phyloP scores from a whole-genome alignment of 768 basidiomycete species.

The Kwoniella mangroviensis region DNA sequence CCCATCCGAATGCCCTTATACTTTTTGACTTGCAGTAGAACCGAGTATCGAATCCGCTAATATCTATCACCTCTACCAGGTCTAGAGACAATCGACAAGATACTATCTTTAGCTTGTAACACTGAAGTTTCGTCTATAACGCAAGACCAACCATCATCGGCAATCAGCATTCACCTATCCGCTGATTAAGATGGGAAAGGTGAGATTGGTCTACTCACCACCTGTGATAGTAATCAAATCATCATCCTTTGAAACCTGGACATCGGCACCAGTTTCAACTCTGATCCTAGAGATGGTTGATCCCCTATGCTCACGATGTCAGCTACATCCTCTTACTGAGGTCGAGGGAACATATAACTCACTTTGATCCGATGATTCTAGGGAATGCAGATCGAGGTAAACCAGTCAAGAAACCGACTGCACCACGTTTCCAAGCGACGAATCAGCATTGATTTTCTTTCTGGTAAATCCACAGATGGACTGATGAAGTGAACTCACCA shows the following conservation, averaged over 20 bases:
- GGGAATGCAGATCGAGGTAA: slow-evolving; percentile 77
- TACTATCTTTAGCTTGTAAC: slow-evolving; percentile 55
- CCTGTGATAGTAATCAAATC: slow-evolving; percentile 79
- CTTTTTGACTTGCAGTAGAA: too few species aligned
- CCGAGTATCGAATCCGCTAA: slow-evolving; percentile 15
- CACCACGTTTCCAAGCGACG: not conserved
- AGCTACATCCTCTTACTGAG: not conserved
- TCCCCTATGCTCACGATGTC: slow-evolving; percentile 54
- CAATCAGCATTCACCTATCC: not conserved
- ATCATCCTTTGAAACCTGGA: slow-evolving; percentile 86
- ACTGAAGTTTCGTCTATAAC: slow-evolving; percentile 53
- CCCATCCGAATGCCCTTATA: not conserved
- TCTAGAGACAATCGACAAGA: slow-evolving; percentile 53
- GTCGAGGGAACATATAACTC: slow-evolving; percentile 17
- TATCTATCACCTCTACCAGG: slow-evolving; percentile 39
- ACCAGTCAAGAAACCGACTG: slow-evolving; percentile 57
- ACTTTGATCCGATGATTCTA: slow-evolving; percentile 88
- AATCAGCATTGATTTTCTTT: slow-evolving; percentile 1
- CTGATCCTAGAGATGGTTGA: slow-evolving; percentile 86
- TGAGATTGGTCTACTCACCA: slow-evolving; percentile 63
- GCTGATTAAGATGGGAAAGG: too few species aligned
- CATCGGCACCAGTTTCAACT: slow-evolving; percentile 86
- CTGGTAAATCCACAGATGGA: not conserved
- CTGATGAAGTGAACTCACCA: slow-evolving; percentile 29
- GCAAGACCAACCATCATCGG: not conserved